Evolutionary conservation across 257 asterid genomes (phyloP), one percentile per base, ranked within the genome.

Genomic region (Jacaranda copaia): DNA sequence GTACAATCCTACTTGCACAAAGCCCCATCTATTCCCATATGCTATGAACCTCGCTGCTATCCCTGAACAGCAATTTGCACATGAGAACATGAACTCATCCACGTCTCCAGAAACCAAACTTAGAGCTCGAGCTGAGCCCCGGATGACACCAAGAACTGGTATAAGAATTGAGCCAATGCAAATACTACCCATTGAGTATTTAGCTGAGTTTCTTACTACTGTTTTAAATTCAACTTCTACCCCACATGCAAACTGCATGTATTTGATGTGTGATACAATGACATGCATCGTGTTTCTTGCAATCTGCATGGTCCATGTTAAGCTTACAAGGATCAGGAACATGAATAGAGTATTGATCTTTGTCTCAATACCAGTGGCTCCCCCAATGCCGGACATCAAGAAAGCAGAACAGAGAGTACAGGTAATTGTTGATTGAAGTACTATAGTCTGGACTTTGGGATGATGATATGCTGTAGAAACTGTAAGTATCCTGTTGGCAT

Each of bases 11-110:
- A 83, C 87, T 46, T 86, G 92, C 68, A 89, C 88, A 32, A 91
- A 89, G 0, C 90, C 91, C 94, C 96, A 86, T 72, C 86, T 55
- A 45, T 86, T 84, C 12, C 88, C 92, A 57, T 84, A 88, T 20
- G 19, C 71, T 19, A 88, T 88, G 13, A 81, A 58, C 14, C 85
- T 84, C 2, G 91, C 76, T 15, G 79, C 83, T 0, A 86, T 61
- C 48, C 87, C 88, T 1, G 81, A 77, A 61, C 90, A 85, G 65
- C 92, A 88, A 61, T 75, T 62, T 19, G 91, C 85, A 38, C 93
- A 87, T 0, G 89, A 90, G 83, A 87, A 87, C 92, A 85, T 79
- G 86, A 88, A 85, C 84, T 90, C 92, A 42, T 90, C 91, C 25
- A 75, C 88, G 67, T 84, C 96, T 43, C 89, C 88, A 20, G 92